Evolutionary conservation across 768 basidiomycete genomes (phyloP).

Genomic region (Boletus tylopilopsis): DNA sequence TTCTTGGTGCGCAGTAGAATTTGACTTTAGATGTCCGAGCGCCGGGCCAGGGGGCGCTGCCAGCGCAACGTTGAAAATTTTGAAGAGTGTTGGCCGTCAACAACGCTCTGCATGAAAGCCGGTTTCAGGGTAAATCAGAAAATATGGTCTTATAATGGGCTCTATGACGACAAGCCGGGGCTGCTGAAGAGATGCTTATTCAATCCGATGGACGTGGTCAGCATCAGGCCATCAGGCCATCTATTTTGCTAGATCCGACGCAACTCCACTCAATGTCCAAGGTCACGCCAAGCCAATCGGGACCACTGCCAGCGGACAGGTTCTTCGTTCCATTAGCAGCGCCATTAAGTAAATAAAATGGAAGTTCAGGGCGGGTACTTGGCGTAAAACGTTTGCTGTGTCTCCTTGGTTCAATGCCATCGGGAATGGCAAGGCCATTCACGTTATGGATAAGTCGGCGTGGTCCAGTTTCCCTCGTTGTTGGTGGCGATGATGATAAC

Average conservation of each 20-base stretch:
- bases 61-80: neutral
- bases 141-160: neutral
- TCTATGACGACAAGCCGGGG: constrained; percentile 6
- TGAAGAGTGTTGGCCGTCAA: too few relatives aligned
- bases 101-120: neutral
- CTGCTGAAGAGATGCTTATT: too few relatives aligned
- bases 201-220: too few relatives aligned
- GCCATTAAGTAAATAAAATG: constrained; percentile 18
- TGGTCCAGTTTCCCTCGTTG: constrained; percentile 12
- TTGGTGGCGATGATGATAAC: constrained; percentile 11
- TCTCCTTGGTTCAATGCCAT: constrained; percentile 2
- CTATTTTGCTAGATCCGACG: constrained; percentile 1
- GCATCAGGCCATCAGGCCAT: too few relatives aligned
- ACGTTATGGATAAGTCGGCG: constrained; percentile 28
- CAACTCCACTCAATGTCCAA: neutral
- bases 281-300: constrained; percentile 1
- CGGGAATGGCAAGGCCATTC: neutral
- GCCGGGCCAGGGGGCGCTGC: neutral
- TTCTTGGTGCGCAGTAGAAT: neutral
- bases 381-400: constrained; percentile 10
- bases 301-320: neutral
- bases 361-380: constrained; percentile 6
- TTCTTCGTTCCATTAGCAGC: constrained; percentile 1
- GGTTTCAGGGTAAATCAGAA: neutral
- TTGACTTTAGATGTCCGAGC: neutral